Conservation (phyloP, 2,329 filamentous ascomycete species). For the Atkinsonella hypoxylon region DNA sequence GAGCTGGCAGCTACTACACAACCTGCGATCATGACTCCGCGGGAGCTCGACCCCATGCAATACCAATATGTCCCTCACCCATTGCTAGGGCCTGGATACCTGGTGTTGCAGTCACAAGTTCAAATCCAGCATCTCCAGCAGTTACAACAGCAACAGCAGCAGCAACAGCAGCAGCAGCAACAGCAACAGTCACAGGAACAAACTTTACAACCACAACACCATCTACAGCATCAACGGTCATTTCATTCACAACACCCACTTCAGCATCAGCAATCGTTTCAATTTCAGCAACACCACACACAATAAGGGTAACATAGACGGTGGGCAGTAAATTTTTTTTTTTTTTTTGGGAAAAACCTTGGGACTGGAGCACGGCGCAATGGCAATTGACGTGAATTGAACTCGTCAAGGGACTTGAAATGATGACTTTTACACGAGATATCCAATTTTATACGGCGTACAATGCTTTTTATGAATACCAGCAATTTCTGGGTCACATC, state of each 20-base stretch:
- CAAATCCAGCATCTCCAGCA: slow-evolving; percentile 4
- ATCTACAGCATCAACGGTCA: neutral
- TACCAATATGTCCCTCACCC: slow-evolving; percentile 7
- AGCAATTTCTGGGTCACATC: too few species aligned
- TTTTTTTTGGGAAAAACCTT: neutral
- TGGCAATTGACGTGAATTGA: neutral
- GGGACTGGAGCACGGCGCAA: slow-evolving; percentile 1
- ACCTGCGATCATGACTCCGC: neutral
- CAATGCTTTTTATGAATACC: neutral
- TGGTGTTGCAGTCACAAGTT: slow-evolving; percentile 5
- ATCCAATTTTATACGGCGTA: neutral
- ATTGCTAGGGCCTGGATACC: slow-evolving; percentile 6
- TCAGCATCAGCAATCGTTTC: slow-evolving; percentile 2
- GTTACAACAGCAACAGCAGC: slow-evolving; percentile 1
- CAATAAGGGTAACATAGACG: neutral
- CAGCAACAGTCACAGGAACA: neutral
- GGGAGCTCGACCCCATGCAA: slow-evolving; percentile 5
- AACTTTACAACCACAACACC: neutral
- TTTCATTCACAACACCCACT: neutral
- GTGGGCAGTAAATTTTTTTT: neutral
- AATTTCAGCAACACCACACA: slow-evolving; percentile 4
- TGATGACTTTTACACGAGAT: neutral
- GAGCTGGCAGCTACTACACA: slow-evolving; percentile 1
- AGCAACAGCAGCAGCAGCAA: neutral
- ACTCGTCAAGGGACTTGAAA: neutral